phyloP scores from a whole-genome alignment of 352 stramenopile genomes.

The Phytopythium kandeliae region DNA sequence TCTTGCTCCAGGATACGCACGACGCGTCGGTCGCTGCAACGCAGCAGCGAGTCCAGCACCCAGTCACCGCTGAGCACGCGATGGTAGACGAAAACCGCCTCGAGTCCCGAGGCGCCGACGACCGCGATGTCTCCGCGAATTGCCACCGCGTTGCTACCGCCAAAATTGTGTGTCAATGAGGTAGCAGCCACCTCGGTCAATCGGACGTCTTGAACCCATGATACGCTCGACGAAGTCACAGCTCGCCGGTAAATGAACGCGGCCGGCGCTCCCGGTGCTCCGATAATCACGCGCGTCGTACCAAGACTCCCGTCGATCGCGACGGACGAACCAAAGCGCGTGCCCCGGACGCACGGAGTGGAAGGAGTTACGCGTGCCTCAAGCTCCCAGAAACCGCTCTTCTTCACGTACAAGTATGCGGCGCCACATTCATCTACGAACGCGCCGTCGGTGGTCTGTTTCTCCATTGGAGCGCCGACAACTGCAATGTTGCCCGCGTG shows the following conservation, averaged over 20 bases:
- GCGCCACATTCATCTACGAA: slow-evolving; percentile 39
- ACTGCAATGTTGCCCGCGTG: slow-evolving; percentile 60
- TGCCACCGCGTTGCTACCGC: slow-evolving; percentile 54
- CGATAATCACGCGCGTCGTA: slow-evolving; percentile 53
- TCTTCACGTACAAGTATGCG: slow-evolving; percentile 62
- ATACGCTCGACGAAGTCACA: slow-evolving; percentile 11
- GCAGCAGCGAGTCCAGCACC: slow-evolving; percentile 48
- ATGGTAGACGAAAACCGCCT: slow-evolving; percentile 73
- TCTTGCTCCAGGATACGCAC: slow-evolving; percentile 69
- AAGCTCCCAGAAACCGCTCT: slow-evolving; percentile 62
- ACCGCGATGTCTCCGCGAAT: slow-evolving; percentile 87
- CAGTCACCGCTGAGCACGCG: slow-evolving; percentile 33
- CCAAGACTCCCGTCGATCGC: slow-evolving; percentile 65
- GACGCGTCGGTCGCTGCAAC: slow-evolving; percentile 80
- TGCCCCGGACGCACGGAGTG: slow-evolving; percentile 7
- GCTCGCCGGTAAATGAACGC: slow-evolving; percentile 41
- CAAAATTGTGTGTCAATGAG: slow-evolving; percentile 60
- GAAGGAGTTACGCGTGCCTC: slow-evolving; percentile 31
- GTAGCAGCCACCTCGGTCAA: slow-evolving; percentile 32
- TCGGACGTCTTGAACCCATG: slow-evolving; percentile 42
- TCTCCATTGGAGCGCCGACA: slow-evolving; percentile 53
- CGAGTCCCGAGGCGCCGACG: slow-evolving; percentile 76
- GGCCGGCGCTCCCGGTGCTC: slow-evolving; percentile 45
- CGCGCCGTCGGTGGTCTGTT: slow-evolving; percentile 9
- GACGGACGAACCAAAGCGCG: slow-evolving; percentile 65